A percentile compares a stretch with the other conserved stretches of the same genome.
phyloP scores from a whole-genome alignment of 2,329 filamentous ascomycete species.

The Truncatella angustata region DNA sequence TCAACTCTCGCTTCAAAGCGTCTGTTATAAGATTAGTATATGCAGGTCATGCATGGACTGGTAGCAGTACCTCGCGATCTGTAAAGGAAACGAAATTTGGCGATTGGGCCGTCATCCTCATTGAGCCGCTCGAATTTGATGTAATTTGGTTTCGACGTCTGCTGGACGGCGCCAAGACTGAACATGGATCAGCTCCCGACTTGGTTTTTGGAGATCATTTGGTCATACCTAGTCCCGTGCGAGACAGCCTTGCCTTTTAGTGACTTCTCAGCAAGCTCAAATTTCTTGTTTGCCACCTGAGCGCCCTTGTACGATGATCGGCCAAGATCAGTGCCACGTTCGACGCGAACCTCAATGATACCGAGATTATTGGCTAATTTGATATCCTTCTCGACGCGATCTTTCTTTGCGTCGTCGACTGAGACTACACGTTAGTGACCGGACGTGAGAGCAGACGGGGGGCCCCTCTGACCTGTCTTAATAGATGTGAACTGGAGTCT shows the following conservation, averaged over 20 bases:
- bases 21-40: conserved; percentile 19
- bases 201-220: background rate
- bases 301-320: background rate
- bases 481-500: conserved; percentile 26
- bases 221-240: conserved; percentile 29
- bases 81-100: conserved; percentile 30
- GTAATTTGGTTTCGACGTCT: background rate
- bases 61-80: conserved; percentile 24
- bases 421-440: background rate
- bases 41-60: background rate
- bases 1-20: conserved; percentile 27
- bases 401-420: conserved; percentile 23
- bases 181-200: conserved; percentile 1
- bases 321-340: conserved; percentile 9
- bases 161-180: background rate
- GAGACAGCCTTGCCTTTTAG: conserved; percentile 32
- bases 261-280: conserved; percentile 30
- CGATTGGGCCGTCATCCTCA: conserved; percentile 22
- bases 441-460: background rate
- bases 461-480: conserved; percentile 20
- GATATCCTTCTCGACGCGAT: conserved; percentile 23
- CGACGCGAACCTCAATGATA: conserved; percentile 23
- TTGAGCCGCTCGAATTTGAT: background rate
- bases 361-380: conserved; percentile 22
- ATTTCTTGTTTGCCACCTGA: background rate